These are phyloP conservation scores for Aspergillus pseudotamarii DNA, from an alignment of 2,329 filamentous ascomycete species.

Conservation along the genomic window DNA sequence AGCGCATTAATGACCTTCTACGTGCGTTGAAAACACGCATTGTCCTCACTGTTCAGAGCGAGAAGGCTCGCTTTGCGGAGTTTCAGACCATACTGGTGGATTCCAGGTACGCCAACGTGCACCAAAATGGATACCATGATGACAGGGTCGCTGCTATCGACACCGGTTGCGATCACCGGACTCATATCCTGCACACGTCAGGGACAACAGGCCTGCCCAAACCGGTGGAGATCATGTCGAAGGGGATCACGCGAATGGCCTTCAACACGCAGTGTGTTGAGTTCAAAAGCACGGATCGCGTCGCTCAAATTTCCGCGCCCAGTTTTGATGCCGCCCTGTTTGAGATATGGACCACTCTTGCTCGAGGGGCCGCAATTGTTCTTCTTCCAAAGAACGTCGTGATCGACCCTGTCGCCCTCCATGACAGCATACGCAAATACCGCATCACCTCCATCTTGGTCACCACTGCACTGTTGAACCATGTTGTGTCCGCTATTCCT, in stretches of 20 bases:
- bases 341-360: constrained; percentile 6
- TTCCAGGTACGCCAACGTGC: background rate
- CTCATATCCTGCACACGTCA: constrained; percentile 1
- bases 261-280: background rate
- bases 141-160: background rate
- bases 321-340: constrained; percentile 3
- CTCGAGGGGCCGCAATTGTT: background rate
- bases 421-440: background rate
- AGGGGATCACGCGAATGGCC: background rate
- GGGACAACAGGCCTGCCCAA: constrained; percentile 5
- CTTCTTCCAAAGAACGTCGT: background rate
- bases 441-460: background rate
- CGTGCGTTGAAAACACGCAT: background rate
- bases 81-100: background rate
- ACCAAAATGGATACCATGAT: background rate
- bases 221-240: background rate
- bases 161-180: background rate
- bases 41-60: background rate
- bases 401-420: background rate
- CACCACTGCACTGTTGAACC: background rate
- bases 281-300: background rate
- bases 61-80: background rate
- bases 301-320: background rate
- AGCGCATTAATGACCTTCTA: background rate
- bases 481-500: background rate